These are phyloP conservation scores for Podospora australis DNA, from an alignment of 495 filamentous ascomycete genomes.

Conservation along the genomic window DNA sequence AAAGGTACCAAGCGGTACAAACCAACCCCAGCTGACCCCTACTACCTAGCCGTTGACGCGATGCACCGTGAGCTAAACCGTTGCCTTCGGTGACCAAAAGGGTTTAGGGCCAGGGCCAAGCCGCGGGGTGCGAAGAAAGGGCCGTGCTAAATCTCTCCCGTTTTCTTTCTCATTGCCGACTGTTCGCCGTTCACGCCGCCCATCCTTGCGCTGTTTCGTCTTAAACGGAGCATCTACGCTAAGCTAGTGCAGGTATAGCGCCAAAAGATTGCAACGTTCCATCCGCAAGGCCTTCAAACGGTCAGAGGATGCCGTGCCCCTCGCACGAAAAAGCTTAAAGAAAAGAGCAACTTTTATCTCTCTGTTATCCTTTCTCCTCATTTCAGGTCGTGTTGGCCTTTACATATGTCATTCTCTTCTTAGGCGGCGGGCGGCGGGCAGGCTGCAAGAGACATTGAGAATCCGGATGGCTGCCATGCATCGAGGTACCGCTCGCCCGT, in stretches of 20 bases:
- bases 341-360: background rate
- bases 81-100: constrained; percentile 14
- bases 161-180: background rate
- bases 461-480: background rate
- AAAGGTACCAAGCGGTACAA: no score
- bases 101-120: constrained; percentile 7
- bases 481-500: background rate
- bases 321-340: background rate
- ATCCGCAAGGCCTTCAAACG: constrained; percentile 1
- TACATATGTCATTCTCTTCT: no score
- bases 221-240: constrained; percentile 1
- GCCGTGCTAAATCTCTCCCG: no score
- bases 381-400: no score
- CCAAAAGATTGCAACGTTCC: constrained; percentile 13
- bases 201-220: background rate
- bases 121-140: constrained; percentile 4
- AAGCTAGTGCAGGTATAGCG: constrained; percentile 1
- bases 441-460: background rate
- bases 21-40: no score
- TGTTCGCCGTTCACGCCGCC: background rate
- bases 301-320: constrained; percentile 2
- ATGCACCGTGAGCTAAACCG: no score
- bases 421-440: no score
- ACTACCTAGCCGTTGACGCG: no score
- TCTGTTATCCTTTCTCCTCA: no score